Conservation (phyloP, 768 basidiomycete species). For the Boletellus sp. region DNA sequence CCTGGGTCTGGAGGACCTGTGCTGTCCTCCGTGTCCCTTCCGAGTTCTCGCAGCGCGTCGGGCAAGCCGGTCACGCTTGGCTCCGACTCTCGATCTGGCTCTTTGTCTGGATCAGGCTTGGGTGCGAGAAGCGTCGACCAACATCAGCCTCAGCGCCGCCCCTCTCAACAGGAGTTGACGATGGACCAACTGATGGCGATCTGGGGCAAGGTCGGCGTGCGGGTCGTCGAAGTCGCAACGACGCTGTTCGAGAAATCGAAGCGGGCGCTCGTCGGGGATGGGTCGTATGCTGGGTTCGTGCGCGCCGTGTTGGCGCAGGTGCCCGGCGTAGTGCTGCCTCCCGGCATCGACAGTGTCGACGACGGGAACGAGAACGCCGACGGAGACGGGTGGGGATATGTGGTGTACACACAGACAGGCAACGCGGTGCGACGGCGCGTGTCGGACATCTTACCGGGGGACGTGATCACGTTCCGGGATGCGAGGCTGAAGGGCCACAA, state of each 20-base stretch:
- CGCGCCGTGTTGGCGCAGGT: constrained; percentile 61
- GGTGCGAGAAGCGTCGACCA: constrained; percentile 24
- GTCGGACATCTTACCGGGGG: constrained; percentile 84
- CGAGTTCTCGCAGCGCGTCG: constrained; percentile 6
- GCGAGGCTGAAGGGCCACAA: constrained; percentile 80
- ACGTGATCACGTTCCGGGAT: constrained; percentile 71
- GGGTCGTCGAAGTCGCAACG: constrained; percentile 67
- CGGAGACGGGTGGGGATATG: constrained; percentile 59
- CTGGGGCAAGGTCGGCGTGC: constrained; percentile 72
- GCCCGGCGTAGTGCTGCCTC: constrained; percentile 48
- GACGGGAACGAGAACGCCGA: constrained; percentile 14
- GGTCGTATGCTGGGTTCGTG: constrained; percentile 79
- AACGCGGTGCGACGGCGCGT: constrained; percentile 62
- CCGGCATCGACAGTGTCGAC: neutral
- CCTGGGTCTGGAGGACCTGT: too few relatives aligned
- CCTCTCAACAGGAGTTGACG: constrained; percentile 33
- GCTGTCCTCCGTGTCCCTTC: neutral
- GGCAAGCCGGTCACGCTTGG: constrained; percentile 1
- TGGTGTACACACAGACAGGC: constrained; percentile 71
- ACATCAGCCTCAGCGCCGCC: constrained; percentile 15
- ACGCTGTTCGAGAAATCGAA: constrained; percentile 72
- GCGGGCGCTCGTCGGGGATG: constrained; percentile 76
- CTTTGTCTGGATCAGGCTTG: neutral
- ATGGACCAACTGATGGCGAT: constrained; percentile 67
- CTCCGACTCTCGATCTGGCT: constrained; percentile 5